Conservation (phyloP, 2,329 filamentous ascomycete genomes). For the Chalaropsis thielavioides region DNA sequence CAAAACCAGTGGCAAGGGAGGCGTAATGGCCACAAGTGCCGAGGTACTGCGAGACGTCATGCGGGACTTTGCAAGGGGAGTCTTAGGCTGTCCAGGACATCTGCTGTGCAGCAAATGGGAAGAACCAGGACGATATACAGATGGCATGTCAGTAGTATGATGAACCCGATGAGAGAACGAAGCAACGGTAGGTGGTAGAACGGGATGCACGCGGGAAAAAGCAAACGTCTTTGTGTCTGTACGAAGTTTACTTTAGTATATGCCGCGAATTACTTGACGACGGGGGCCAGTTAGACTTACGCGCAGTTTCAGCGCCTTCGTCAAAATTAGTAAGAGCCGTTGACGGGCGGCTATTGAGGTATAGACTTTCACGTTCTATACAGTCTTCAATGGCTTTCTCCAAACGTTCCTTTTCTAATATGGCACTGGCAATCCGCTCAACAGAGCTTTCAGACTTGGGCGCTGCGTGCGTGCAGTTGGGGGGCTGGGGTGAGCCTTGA, state of each 20-base stretch:
- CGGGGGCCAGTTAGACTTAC: conserved; percentile 20
- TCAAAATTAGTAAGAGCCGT: conserved; percentile 31
- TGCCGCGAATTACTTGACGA: neutral
- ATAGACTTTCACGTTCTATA: conserved; percentile 46
- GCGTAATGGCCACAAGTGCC: conserved; percentile 30
- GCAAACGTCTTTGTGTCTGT: neutral
- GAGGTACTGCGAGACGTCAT: conserved; percentile 10
- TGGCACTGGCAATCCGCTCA: conserved; percentile 40
- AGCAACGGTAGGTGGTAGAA: conserved; percentile 40
- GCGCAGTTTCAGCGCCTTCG: conserved; percentile 20
- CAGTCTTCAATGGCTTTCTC: conserved; percentile 46
- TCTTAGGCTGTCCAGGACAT: neutral
- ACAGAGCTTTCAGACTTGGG: conserved; percentile 38
- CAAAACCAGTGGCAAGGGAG: conserved; percentile 43
- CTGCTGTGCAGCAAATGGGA: conserved; percentile 6
- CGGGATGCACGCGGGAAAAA: conserved; percentile 40
- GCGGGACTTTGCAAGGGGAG: conserved; percentile 16
- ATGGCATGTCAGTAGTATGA: neutral
- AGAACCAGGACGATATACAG: conserved; percentile 3
- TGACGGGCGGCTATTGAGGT: conserved; percentile 38
- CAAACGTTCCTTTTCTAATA: conserved; percentile 44
- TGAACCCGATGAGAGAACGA: conserved; percentile 39
- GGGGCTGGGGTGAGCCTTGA: conserved; percentile 32
- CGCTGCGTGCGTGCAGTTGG: conserved; percentile 32
- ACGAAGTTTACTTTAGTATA: neutral